Conservation (phyloP, 208 protist genomes). For the Acanthamoeba royreba region DNA sequence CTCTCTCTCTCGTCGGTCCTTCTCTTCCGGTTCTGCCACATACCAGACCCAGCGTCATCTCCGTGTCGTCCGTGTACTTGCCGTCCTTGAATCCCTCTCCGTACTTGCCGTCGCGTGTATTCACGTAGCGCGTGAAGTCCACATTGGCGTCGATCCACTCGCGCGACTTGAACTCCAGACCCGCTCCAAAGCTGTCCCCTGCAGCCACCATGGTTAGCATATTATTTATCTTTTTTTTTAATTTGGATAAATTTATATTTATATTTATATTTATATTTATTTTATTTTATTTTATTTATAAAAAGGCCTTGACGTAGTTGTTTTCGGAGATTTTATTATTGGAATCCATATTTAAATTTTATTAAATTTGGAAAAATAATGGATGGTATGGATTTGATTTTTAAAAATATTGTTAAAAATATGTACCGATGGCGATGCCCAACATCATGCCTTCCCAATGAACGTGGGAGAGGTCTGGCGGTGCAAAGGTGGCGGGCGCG, state of each 20-base stretch:
- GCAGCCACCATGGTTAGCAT: not conserved
- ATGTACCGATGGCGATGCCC: not conserved
- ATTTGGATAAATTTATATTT: too few species aligned
- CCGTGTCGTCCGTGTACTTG: slow-evolving; percentile 36
- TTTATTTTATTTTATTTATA: too few species aligned
- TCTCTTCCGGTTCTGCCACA: too few species aligned
- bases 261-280: too few species aligned
- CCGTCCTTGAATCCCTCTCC: not conserved
- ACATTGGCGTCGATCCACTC: not conserved
- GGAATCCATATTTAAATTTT: not conserved
- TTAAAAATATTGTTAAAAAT: too few species aligned
- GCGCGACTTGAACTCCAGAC: slow-evolving; percentile 26
- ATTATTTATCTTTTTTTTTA: too few species aligned
- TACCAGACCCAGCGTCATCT: slow-evolving; percentile 13
- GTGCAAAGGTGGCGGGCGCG: too few species aligned
- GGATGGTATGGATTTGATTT: too few species aligned
- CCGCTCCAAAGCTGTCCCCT: slow-evolving; percentile 5
- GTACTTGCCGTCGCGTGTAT: not conserved
- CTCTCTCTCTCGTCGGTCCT: too few species aligned
- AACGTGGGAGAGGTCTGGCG: not conserved
- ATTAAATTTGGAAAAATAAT: not conserved
- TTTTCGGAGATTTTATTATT: not conserved
- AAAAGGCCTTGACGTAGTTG: too few species aligned
- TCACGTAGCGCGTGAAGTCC: slow-evolving; percentile 13
- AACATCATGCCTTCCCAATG: not conserved